Percentiles rank a stretch among this genome's conserved stretches.
Evolutionary conservation across 1,284 basidiomycete species (phyloP).

Genomic region (Pascua sp.): DNA sequence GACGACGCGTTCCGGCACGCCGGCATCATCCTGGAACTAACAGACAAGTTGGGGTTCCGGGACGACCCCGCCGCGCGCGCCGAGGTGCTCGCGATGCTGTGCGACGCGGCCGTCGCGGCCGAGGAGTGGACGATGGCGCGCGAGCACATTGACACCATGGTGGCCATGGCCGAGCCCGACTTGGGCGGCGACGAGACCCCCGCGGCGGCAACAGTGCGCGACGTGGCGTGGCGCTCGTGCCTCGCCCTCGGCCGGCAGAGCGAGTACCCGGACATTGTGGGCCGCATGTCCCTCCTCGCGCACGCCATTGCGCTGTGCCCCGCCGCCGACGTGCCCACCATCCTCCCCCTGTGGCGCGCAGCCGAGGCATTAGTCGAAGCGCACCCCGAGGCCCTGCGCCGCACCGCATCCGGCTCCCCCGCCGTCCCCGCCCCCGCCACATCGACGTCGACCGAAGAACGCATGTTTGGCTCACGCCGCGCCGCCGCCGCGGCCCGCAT

Average conservation of each 20-base stretch:
- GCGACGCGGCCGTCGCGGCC: constrained; percentile 71
- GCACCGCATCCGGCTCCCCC: neutral
- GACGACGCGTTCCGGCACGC: constrained; percentile 81
- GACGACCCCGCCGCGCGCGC: constrained; percentile 68
- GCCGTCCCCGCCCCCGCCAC: neutral
- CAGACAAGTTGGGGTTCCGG: constrained; percentile 76
- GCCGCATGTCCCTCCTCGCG: constrained; percentile 70
- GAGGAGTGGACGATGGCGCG: constrained; percentile 73
- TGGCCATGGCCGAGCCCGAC: constrained; percentile 55
- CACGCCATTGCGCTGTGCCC: constrained; percentile 84
- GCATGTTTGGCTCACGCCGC: constrained; percentile 42
- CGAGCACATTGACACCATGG: constrained; percentile 68
- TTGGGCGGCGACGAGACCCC: neutral
- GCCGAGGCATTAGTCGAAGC: constrained; percentile 34
- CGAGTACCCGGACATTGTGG: constrained; percentile 64
- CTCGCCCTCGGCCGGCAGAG: constrained; percentile 65
- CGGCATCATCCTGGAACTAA: constrained; percentile 82
- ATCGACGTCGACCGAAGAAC: constrained; percentile 20
- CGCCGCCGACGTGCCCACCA: constrained; percentile 66
- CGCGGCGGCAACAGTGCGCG: constrained; percentile 26
- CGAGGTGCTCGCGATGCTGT: constrained; percentile 79
- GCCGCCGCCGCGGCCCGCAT: constrained; percentile 44
- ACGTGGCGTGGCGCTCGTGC: constrained; percentile 54
- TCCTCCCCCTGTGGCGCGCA: constrained; percentile 68
- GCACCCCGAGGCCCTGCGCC: constrained; percentile 3